Evolutionary conservation across 1,284 basidiomycete genomes (phyloP), one percentile per base, ranked within the genome.

Genomic region (Testicularia cyperi): DNA sequence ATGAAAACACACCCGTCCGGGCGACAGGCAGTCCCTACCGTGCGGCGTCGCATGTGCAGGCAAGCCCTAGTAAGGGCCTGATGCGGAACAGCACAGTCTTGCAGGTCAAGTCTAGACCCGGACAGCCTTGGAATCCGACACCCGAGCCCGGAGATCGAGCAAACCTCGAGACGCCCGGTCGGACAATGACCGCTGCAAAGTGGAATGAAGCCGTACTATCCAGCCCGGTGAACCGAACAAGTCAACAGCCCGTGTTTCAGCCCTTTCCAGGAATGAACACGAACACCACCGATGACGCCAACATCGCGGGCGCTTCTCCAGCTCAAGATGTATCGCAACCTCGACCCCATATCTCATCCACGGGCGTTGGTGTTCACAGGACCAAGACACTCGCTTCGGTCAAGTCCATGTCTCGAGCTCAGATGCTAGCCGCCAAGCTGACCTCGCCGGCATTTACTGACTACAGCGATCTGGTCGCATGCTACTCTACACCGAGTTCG

Each of bases 401-500:
- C n/a, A n/a, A n/a, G n/a, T n/a, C n/a, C n/a, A n/a, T n/a, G n/a
- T n/a, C n/a, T n/a, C n/a, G n/a, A n/a, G n/a, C n/a, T n/a, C n/a
- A n/a, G 3, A 20, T 31, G 14, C n/a, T 32, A 15, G 6, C 36
- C 9, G 22, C 6, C 8, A 20, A 28, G 3, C 41, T 16, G 9
- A 26, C 28, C 2, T 46, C 54, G 14, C 48, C 55, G 2, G 33
- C 45, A 1, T 52, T 41, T 13, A 51, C 44, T 3, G 56, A 52
- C 15, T 60, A 52, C n/a, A 48, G 44, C 27, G 56, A 60, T 19
- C 18, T 60, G 15, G 49, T 60, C 0, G 56, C 44, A 1, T 60
- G 56, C 39, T 60, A 60, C 26, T 48, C 49, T 10, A 48, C 56
- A 10, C 44, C 53, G 4, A 56, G 53, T 21, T n/a, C n/a, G n/a